Percentiles rank a stretch among this genome's conserved stretches.
Conservation (phyloP, 2,329 filamentous ascomycete species). For the Fusarium sp. region DNA sequence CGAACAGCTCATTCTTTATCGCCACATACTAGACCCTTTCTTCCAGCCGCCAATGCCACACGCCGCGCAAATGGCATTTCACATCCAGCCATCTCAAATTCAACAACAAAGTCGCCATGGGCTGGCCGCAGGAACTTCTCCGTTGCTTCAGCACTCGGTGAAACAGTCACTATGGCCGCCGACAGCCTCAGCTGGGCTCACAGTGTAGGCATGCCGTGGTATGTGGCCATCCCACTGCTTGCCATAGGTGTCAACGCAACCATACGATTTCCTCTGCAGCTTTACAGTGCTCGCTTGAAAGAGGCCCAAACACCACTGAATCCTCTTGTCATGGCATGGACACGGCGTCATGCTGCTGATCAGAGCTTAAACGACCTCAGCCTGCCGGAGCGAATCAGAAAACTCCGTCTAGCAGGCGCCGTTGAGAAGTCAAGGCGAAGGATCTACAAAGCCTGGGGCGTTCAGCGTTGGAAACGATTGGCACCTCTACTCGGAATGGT, state of each 20-base stretch:
- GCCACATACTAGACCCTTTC: slow-evolving; percentile 26
- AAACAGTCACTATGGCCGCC: slow-evolving; percentile 57
- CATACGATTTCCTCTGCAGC: slow-evolving; percentile 61
- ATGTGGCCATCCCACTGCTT: slow-evolving; percentile 65
- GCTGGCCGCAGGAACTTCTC: slow-evolving; percentile 51
- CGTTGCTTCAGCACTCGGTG: slow-evolving; percentile 49
- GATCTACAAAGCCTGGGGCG: slow-evolving; percentile 56
- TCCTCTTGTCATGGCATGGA: slow-evolving; percentile 53
- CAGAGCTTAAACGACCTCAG: slow-evolving; percentile 11
- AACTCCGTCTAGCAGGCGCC: slow-evolving; percentile 44
- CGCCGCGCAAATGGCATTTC: slow-evolving; percentile 12
- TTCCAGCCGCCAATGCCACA: slow-evolving; percentile 8
- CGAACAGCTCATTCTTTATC: slow-evolving; percentile 23
- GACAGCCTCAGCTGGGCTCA: slow-evolving; percentile 61
- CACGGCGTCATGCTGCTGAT: slow-evolving; percentile 42
- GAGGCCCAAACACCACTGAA: slow-evolving; percentile 47
- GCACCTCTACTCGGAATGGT: slow-evolving; percentile 57
- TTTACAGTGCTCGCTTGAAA: slow-evolving; percentile 55
- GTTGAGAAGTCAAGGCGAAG: slow-evolving; percentile 49
- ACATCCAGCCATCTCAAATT: slow-evolving; percentile 12
- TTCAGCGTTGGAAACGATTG: slow-evolving; percentile 63
- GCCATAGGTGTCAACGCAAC: slow-evolving; percentile 61
- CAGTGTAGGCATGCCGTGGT: slow-evolving; percentile 64
- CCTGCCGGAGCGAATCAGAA: slow-evolving; percentile 37
- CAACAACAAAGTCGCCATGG: slow-evolving; percentile 16